phyloP scores from a whole-genome alignment of 805 yeast genomes.

The Lachancea quebecensis region DNA sequence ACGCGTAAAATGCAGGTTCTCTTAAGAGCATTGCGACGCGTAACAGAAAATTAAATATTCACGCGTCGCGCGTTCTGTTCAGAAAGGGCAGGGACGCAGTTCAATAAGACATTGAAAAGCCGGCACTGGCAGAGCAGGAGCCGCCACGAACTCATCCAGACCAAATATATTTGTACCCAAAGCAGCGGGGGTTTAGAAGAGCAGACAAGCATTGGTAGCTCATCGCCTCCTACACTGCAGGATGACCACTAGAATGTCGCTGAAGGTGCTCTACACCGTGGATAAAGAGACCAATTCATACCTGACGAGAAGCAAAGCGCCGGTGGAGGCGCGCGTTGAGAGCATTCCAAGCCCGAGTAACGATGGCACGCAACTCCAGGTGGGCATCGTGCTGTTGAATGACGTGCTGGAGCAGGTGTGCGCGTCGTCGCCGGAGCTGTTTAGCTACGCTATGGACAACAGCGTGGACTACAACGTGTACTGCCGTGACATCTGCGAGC shows the following conservation, averaged over 20 bases:
- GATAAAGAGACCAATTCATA: constrained; percentile 27
- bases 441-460: constrained; percentile 10
- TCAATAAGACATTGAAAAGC: background rate
- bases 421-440: constrained; percentile 30
- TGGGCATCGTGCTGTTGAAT: constrained; percentile 27
- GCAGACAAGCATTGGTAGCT: too few species aligned
- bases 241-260: constrained; percentile 22
- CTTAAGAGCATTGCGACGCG: background rate
- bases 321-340: constrained; percentile 24
- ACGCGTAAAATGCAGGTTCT: background rate
- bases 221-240: background rate
- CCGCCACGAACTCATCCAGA: too few species aligned
- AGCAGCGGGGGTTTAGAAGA: background rate
- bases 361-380: constrained; percentile 15
- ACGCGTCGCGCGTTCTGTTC: background rate
- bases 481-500: constrained; percentile 30
- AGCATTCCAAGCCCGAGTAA: constrained; percentile 21
- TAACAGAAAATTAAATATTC: background rate
- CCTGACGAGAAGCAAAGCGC: constrained; percentile 27
- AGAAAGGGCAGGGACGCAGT: background rate
- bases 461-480: constrained; percentile 30
- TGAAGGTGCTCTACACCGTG: constrained; percentile 30
- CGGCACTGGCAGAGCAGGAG: background rate
- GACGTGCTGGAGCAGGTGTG: constrained; percentile 26
- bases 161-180: background rate